Conservation (phyloP, 2,329 filamentous ascomycete species). For the Drechslera avenae region DNA sequence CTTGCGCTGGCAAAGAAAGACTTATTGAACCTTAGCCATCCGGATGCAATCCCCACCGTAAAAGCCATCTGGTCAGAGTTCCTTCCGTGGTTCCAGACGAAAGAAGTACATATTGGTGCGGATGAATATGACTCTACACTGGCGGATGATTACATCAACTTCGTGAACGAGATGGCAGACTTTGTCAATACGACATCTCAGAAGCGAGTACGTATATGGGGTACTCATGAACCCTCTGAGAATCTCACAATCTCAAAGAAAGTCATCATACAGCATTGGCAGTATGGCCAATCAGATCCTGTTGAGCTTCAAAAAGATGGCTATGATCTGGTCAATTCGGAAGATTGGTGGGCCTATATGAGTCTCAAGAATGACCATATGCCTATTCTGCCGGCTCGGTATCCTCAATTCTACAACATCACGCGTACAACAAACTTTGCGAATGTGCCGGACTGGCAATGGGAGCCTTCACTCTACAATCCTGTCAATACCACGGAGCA, state of each 20-base stretch:
- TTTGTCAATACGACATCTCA: conserved; percentile 40
- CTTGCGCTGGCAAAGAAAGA: conserved; percentile 45
- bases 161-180: conserved; percentile 45
- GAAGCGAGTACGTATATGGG: conserved; percentile 46
- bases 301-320: conserved; percentile 46
- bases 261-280: conserved; percentile 56
- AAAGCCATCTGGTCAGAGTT: conserved; percentile 48
- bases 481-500: conserved; percentile 51
- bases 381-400: conserved; percentile 54
- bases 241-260: conserved; percentile 48
- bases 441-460: conserved; percentile 50
- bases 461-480: conserved; percentile 55
- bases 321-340: conserved; percentile 53
- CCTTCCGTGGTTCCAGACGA: conserved; percentile 47
- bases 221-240: conserved; percentile 53
- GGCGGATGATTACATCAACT: conserved; percentile 46
- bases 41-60: conserved; percentile 44
- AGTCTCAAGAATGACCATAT: conserved; percentile 59
- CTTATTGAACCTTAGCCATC: conserved; percentile 45
- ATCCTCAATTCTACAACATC: conserved; percentile 56
- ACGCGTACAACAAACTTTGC: conserved; percentile 55
- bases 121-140: conserved; percentile 46
- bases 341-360: conserved; percentile 62
- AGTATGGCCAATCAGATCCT: conserved; percentile 56
- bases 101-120: conserved; percentile 47